Evolutionary conservation across 2,329 filamentous ascomycete genomes (phyloP).

Genomic region (Penicillium glabrum): DNA sequence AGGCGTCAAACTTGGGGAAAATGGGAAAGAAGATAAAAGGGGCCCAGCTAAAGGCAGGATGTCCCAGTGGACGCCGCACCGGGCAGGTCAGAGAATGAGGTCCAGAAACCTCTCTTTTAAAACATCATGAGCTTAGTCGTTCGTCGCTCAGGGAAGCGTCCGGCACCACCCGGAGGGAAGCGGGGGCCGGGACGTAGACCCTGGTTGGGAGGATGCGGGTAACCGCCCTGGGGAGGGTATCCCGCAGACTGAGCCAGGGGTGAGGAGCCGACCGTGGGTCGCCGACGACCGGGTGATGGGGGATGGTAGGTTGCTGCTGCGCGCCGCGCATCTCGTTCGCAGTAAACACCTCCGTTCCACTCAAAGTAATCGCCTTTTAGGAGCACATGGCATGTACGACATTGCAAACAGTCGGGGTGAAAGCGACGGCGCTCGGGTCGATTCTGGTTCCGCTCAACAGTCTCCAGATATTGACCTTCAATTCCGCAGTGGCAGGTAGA

Average conservation of each 20-base stretch:
- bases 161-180: constrained; percentile 29
- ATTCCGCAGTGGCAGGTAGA: constrained; percentile 78
- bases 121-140: constrained; percentile 52
- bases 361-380: constrained; percentile 89
- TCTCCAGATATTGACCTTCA: constrained; percentile 90
- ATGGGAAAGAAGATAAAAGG: background rate
- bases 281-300: constrained; percentile 35
- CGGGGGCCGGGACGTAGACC: constrained; percentile 22
- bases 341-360: constrained; percentile 75
- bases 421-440: constrained; percentile 64
- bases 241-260: constrained; percentile 30
- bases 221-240: constrained; percentile 29
- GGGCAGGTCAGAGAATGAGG: background rate
- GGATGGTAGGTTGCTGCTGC: constrained; percentile 34
- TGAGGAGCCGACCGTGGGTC: constrained; percentile 34
- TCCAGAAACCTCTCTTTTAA: constrained; percentile 32
- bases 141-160: constrained; percentile 50
- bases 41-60: background rate
- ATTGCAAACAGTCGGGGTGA: constrained; percentile 84
- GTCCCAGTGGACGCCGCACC: background rate
- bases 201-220: constrained; percentile 19
- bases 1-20: background rate
- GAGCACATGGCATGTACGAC: constrained; percentile 68
- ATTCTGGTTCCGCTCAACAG: constrained; percentile 51
- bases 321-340: constrained; percentile 78